Percentiles rank a stretch among this genome's conserved stretches.
Evolutionary conservation across 2,329 filamentous ascomycete genomes (phyloP).

Genomic region (Fusarium scirpi): DNA sequence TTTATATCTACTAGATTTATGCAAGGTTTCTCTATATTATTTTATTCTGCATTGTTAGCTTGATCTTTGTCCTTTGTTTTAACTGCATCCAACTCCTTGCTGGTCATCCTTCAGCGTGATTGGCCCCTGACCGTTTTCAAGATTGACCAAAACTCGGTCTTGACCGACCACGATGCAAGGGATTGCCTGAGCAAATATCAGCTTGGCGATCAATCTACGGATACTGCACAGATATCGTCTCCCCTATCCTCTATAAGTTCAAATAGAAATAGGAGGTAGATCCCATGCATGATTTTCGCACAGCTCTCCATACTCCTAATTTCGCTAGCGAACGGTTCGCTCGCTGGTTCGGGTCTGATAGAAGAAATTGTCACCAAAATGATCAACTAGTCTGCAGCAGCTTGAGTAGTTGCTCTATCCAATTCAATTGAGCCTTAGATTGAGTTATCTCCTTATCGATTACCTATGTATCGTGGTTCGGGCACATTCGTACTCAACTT

Average conservation of each 20-base stretch:
- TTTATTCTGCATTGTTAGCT: background rate
- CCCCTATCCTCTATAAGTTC: slow-evolving; percentile 1
- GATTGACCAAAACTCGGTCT: slow-evolving; percentile 18
- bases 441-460: slow-evolving; percentile 3
- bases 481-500: background rate
- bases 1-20: background rate
- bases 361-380: background rate
- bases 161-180: slow-evolving; percentile 19
- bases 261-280: slow-evolving; percentile 14
- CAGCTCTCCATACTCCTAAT: background rate
- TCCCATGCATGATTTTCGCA: slow-evolving; percentile 6
- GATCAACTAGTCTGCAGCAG: background rate
- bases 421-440: background rate
- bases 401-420: background rate
- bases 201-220: slow-evolving; percentile 4
- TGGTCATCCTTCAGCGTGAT: slow-evolving; percentile 18
- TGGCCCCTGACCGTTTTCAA: slow-evolving; percentile 2
- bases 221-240: background rate
- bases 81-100: slow-evolving; percentile 13
- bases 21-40: background rate
- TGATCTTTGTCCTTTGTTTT: slow-evolving; percentile 6
- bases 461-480: background rate
- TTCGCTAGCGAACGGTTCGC: background rate
- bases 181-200: background rate
- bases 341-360: background rate